Conservation (phyloP, 148 eudicot species). For the Chenopodium album region DNA sequence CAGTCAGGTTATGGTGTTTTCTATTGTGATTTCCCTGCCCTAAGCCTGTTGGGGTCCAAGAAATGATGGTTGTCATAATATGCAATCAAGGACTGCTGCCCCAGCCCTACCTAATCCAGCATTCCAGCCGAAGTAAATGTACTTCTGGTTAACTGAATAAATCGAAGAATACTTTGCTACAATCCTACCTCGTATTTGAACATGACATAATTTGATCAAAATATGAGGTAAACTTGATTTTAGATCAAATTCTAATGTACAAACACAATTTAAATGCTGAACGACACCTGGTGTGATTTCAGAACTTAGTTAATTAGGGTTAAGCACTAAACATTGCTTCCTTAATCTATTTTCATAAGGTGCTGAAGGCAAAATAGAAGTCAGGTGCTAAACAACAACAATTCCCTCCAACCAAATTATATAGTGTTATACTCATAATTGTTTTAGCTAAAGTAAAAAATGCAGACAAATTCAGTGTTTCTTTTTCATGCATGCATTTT, state of each 20-base stretch:
- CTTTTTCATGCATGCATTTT: background rate
- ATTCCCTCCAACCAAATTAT: background rate
- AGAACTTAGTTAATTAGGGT: background rate
- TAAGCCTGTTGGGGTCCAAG: background rate
- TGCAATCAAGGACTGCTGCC: slow-evolving; percentile 11
- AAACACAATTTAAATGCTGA: background rate
- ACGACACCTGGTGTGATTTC: background rate
- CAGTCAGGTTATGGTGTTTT: background rate
- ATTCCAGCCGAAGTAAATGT: too few relatives aligned
- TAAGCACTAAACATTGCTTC: background rate
- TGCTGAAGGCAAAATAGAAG: background rate
- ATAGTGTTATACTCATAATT: background rate
- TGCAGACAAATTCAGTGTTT: background rate
- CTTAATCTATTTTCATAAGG: background rate
- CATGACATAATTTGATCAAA: background rate
- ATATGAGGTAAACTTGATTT: background rate
- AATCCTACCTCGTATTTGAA: background rate
- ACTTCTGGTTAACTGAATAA: background rate
- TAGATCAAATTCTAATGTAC: background rate
- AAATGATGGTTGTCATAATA: too few relatives aligned
- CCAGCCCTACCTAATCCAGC: slow-evolving; percentile 9
- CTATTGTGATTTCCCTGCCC: background rate
- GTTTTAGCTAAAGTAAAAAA: too few relatives aligned
- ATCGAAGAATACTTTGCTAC: background rate
- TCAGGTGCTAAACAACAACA: background rate